Conservation (phyloP, 805 yeast genomes). For the Candida anglica region DNA sequence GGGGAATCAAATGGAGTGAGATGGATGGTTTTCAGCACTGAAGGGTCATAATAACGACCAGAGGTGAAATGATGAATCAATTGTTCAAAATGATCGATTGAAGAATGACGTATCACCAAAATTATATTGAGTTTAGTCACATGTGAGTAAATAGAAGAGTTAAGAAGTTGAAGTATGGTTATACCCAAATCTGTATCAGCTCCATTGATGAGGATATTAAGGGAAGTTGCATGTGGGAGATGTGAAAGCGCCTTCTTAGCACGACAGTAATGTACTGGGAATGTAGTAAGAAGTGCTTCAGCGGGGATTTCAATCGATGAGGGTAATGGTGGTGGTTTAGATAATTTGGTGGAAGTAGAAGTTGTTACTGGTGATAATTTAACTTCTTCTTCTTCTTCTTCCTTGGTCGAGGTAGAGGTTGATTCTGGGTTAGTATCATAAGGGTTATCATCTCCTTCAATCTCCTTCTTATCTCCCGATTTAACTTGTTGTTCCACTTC, state of each 20-base stretch:
- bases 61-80: slow-evolving; percentile 14
- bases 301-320: not conserved
- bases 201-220: slow-evolving; percentile 33
- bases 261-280: slow-evolving; percentile 32
- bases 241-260: slow-evolving; percentile 33
- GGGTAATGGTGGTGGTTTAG: not conserved
- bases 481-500: not conserved
- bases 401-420: too few relatives aligned
- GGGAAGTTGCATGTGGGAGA: slow-evolving; percentile 18
- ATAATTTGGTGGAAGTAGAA: not conserved
- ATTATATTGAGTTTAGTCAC: slow-evolving; percentile 25
- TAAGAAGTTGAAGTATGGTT: slow-evolving; percentile 30
- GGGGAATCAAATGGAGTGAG: slow-evolving; percentile 30
- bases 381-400: too few relatives aligned
- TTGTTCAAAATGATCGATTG: slow-evolving; percentile 8
- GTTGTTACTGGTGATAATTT: too few relatives aligned
- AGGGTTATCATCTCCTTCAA: not conserved
- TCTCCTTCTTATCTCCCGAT: too few relatives aligned
- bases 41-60: slow-evolving; percentile 18
- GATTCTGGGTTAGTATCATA: not conserved
- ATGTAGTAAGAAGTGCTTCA: slow-evolving; percentile 25
- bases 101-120: slow-evolving; percentile 24
- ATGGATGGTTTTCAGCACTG: slow-evolving; percentile 16
- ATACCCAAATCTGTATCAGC: slow-evolving; percentile 38
- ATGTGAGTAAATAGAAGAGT: slow-evolving; percentile 20